Evolutionary conservation across 2,329 filamentous ascomycete genomes (phyloP).

Genomic region (Diaporthe citrichinensis): DNA sequence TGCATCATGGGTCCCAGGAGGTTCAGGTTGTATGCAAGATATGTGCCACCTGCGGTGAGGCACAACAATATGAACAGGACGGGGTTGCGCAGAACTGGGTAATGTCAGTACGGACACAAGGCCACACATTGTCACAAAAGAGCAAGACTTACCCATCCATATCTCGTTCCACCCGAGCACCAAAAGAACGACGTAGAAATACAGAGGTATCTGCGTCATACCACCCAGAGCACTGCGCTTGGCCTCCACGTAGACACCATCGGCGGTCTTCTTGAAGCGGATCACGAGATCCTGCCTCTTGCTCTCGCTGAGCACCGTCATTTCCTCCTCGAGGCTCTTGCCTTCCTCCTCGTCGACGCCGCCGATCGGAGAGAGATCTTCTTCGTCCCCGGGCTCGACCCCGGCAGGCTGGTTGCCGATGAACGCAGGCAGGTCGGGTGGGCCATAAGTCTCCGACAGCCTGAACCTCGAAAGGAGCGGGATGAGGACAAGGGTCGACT

Average conservation of each 20-base stretch:
- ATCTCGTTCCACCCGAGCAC: slow-evolving; percentile 99
- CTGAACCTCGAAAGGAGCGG: slow-evolving; percentile 90
- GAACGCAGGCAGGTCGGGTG: slow-evolving; percentile 88
- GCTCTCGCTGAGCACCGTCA: slow-evolving; percentile 90
- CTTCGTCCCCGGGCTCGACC: slow-evolving; percentile 86
- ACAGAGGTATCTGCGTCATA: slow-evolving; percentile 92
- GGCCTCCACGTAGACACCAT: slow-evolving; percentile 97
- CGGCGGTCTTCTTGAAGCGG: slow-evolving; percentile 97
- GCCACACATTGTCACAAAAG: slow-evolving; percentile 23
- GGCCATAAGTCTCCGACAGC: slow-evolving; percentile 78
- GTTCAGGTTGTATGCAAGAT: slow-evolving; percentile 93
- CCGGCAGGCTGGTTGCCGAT: slow-evolving; percentile 83
- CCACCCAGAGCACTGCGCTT: slow-evolving; percentile 97
- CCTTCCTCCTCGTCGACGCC: slow-evolving; percentile 95
- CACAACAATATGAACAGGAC: slow-evolving; percentile 92
- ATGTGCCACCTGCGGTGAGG: slow-evolving; percentile 81
- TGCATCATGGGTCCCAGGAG: slow-evolving; percentile 96
- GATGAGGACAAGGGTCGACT: slow-evolving; percentile 92
- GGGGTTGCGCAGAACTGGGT: slow-evolving; percentile 89
- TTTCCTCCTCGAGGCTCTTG: slow-evolving; percentile 95
- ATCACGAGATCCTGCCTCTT: slow-evolving; percentile 94
- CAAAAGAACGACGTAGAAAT: slow-evolving; percentile 92
- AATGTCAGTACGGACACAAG: slow-evolving; percentile 39
- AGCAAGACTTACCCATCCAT: slow-evolving; percentile 79
- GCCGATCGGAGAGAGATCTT: slow-evolving; percentile 89